Evolutionary conservation across 225 moss, liverwort and hornwort genomes (phyloP).

Genomic region (Polytrichum commune): DNA sequence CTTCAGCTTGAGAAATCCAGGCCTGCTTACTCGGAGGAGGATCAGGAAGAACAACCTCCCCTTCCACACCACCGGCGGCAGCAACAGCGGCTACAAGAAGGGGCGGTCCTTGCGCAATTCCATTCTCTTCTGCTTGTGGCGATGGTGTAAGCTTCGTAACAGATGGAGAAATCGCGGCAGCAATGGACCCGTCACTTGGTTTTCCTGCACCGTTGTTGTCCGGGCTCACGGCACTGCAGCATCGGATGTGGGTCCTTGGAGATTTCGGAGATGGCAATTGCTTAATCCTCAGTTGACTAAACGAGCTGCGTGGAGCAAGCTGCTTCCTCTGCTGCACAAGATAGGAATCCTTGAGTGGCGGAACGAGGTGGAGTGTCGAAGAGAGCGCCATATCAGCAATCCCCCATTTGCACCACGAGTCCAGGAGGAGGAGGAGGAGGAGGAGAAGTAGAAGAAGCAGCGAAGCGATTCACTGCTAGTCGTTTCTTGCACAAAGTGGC

Average conservation of each 20-base stretch:
- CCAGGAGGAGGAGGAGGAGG: too few species aligned
- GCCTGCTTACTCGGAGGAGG: background rate
- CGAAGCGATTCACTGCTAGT: too few species aligned
- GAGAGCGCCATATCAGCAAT: background rate
- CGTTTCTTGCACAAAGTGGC: too few species aligned
- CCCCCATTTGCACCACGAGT: too few species aligned
- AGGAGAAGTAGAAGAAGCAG: too few species aligned
- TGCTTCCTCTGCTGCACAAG: background rate
- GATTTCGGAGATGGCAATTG: background rate
- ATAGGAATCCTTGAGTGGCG: background rate
- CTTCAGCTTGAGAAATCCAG: conserved; percentile 28
- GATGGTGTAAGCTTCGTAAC: background rate
- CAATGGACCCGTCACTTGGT: background rate
- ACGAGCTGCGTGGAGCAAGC: background rate
- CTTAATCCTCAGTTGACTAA: too few species aligned
- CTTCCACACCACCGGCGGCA: background rate
- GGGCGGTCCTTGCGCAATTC: background rate
- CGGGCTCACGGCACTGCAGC: background rate
- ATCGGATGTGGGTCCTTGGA: background rate
- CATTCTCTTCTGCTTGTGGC: background rate
- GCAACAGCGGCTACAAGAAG: background rate
- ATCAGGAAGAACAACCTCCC: background rate
- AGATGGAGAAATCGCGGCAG: background rate
- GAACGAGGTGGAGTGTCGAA: background rate
- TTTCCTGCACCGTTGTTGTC: background rate